Evolutionary conservation across 192 early-diverging fungal species (phyloP), one percentile per base, ranked within the genome.

Genomic region (Entomortierella chlamydospora): DNA sequence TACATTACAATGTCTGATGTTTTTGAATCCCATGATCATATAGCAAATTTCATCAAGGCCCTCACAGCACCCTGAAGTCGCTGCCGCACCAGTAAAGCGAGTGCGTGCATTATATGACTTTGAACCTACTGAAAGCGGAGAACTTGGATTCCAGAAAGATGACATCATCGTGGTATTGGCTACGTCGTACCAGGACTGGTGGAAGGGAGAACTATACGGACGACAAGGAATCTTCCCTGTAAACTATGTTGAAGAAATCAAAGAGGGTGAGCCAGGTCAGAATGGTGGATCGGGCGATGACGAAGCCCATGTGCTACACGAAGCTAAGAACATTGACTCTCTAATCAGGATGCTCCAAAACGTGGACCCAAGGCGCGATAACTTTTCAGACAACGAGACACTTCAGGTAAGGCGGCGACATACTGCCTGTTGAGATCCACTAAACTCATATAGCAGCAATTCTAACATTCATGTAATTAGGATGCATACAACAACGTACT

Each of bases 181-280:
- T 70, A 93, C 91, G 62, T 94, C 96, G 11, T 99, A 96, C 85
- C 91, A 94, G 64, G 98, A 99, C 81, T 99, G 98, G 98, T 99
- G 97, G 97, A 94, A 95, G 71, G 98, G 97, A 26, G 90, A 94
- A 78, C 81, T 93, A n/a, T 85, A 86, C 15, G 94, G 94, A n/a
- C 88, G 89, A 52, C 88, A 90, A 56, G 98, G 98, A 15, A 97
- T 99, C 47, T 99, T 99, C 68, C 98, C 98, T 12, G 93, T 95
- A 15, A 99, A 99, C 79, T 99, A 98, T 84, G 97, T 99, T 23
- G 90, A 95, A 62, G 87, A 90, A 26, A 82, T 93, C 18, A 78
- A 83, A 9, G 93, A 93, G 41, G 84, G 87, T 4, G 86, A 86
- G 9, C 68, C 74, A n/a, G 81, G 83, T 8, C 86, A 90, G 42